phyloP scores from a whole-genome alignment of 2,329 filamentous ascomycete species.

The Phialocephala sp. region DNA sequence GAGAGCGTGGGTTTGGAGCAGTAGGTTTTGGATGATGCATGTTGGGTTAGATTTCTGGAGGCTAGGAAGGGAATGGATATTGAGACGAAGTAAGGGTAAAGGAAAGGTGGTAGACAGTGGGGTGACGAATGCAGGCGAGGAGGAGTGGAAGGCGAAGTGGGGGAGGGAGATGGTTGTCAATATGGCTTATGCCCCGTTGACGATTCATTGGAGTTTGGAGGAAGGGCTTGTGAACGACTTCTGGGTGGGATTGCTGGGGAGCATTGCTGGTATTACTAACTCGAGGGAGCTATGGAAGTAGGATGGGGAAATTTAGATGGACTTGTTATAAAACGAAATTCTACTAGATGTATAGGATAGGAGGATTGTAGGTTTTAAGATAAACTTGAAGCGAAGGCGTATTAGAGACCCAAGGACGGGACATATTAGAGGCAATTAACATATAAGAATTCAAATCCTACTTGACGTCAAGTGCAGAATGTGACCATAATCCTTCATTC shows the following conservation, averaged over 20 bases:
- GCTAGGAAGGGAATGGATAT: slow-evolving; percentile 49
- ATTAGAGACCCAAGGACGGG: not conserved
- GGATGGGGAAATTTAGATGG: slow-evolving; percentile 14
- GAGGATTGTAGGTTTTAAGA: not conserved
- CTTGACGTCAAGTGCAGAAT: too few relatives aligned
- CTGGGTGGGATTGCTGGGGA: slow-evolving; percentile 63
- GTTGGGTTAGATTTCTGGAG: slow-evolving; percentile 77
- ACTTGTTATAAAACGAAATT: not conserved
- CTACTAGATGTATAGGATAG: not conserved
- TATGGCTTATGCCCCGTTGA: slow-evolving; percentile 79
- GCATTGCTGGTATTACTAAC: slow-evolving; percentile 52
- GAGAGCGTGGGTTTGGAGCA: slow-evolving; percentile 73
- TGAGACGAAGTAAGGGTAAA: slow-evolving; percentile 42
- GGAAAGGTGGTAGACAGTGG: slow-evolving; percentile 41
- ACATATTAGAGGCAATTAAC: not conserved
- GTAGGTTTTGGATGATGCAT: slow-evolving; percentile 80
- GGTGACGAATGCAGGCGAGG: slow-evolving; percentile 42
- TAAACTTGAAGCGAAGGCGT: slow-evolving; percentile 6
- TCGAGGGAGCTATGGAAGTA: slow-evolving; percentile 52
- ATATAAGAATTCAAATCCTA: too few relatives aligned
- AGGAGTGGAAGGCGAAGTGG: slow-evolving; percentile 52
- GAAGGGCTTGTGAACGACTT: slow-evolving; percentile 66
- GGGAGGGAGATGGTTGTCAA: slow-evolving; percentile 73
- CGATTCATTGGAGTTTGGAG: slow-evolving; percentile 81
- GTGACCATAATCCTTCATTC: too few relatives aligned